Evolutionary conservation across 192 early-diverging fungal genomes (phyloP).

Genomic region (Entomortierella chlamydospora): DNA sequence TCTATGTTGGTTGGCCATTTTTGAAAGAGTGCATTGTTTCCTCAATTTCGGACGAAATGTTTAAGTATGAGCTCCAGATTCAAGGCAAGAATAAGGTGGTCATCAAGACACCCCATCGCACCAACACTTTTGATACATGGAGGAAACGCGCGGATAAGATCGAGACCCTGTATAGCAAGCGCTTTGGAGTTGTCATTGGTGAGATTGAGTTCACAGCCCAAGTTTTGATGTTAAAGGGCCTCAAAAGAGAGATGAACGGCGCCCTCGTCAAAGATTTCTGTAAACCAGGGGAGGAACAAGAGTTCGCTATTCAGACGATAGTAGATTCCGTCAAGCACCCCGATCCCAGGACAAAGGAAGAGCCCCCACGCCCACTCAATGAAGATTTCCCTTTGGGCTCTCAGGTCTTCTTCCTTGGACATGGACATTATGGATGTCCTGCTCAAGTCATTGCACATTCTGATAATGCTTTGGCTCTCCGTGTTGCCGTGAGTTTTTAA

Average conservation of each 20-base stretch:
- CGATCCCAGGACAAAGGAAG: conserved; percentile 81
- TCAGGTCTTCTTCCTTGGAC: conserved; percentile 86
- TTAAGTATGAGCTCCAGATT: conserved; percentile 65
- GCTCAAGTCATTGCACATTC: conserved; percentile 74
- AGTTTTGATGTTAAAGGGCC: conserved; percentile 70
- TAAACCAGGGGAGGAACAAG: conserved; percentile 53
- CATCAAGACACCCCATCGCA: conserved; percentile 55
- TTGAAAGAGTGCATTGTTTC: conserved; percentile 83
- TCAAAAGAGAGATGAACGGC: conserved; percentile 74
- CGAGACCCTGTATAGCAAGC: conserved; percentile 75
- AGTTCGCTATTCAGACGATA: conserved; percentile 72
- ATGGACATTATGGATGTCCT: conserved; percentile 76
- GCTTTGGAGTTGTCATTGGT: conserved; percentile 78
- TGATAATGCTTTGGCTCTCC: conserved; percentile 55
- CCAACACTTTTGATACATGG: conserved; percentile 63
- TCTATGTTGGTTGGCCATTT: conserved; percentile 90
- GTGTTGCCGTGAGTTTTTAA: conserved; percentile 54
- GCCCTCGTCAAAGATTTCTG: conserved; percentile 80
- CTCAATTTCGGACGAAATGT: conserved; percentile 77
- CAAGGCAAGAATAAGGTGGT: conserved; percentile 62
- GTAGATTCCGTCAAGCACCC: conserved; percentile 66
- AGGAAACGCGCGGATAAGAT: conserved; percentile 66
- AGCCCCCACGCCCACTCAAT: conserved; percentile 70
- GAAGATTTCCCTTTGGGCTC: conserved; percentile 79
- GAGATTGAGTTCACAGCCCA: conserved; percentile 70